A percentile compares a stretch with the other conserved stretches of the same genome.
These are phyloP conservation scores for Aspergillus haitiensis DNA, from an alignment of 495 filamentous ascomycete genomes.

Conservation along the genomic window DNA sequence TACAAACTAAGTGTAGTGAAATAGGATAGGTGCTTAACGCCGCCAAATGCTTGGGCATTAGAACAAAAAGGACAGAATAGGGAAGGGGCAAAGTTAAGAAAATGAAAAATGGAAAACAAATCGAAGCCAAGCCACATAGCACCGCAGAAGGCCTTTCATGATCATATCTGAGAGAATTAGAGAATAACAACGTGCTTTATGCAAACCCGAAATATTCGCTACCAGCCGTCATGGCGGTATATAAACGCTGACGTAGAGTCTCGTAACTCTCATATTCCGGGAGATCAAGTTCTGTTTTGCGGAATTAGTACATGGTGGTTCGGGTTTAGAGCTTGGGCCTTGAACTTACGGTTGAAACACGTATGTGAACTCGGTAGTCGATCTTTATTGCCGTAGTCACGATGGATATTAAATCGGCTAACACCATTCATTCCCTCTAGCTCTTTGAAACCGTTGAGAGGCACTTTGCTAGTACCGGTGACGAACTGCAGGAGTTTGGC, in stretches of 20 bases:
- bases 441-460: slow-evolving; percentile 98
- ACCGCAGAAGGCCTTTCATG: slow-evolving; percentile 10
- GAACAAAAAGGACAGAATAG: slow-evolving; percentile 16
- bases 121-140: neutral
- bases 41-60: slow-evolving; percentile 47
- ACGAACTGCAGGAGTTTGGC: slow-evolving; percentile 98
- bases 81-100: slow-evolving; percentile 1
- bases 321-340: slow-evolving; percentile 1
- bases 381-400: slow-evolving; percentile 97
- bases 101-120: slow-evolving; percentile 10
- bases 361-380: slow-evolving; percentile 95
- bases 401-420: slow-evolving; percentile 97
- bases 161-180: slow-evolving; percentile 15
- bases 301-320: slow-evolving; percentile 31
- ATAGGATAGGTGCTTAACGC: slow-evolving; percentile 37
- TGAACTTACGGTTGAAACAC: slow-evolving; percentile 96
- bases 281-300: slow-evolving; percentile 83
- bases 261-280: slow-evolving; percentile 99
- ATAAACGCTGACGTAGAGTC: slow-evolving; percentile 76
- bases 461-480: slow-evolving; percentile 97
- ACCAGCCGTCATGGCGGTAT: slow-evolving; percentile 92
- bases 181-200: slow-evolving; percentile 39
- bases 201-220: slow-evolving; percentile 99
- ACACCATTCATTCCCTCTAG: slow-evolving; percentile 99
- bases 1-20: slow-evolving; percentile 22